A percentile compares a stretch with the other conserved stretches of the same genome.
phyloP scores from a whole-genome alignment of 2,329 filamentous ascomycete species.

The Blastomyces gilchristii region DNA sequence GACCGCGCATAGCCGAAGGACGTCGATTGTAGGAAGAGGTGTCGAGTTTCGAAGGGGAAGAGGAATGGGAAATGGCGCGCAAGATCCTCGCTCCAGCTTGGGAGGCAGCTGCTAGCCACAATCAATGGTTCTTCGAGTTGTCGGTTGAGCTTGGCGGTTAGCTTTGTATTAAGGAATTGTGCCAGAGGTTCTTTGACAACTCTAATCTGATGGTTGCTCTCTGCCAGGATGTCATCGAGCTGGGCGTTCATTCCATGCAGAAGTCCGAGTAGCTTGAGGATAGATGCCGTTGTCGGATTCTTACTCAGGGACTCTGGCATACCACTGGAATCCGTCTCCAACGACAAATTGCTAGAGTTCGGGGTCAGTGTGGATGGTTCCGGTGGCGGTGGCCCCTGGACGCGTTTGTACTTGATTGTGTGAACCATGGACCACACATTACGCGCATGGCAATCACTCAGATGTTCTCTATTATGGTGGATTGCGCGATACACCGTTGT shows the following conservation, averaged over 20 bases:
- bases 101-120: conserved; percentile 91
- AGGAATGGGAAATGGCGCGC: conserved; percentile 90
- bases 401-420: conserved; percentile 81
- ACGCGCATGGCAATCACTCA: conserved; percentile 57
- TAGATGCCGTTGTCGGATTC: conserved; percentile 73
- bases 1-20: conserved; percentile 96
- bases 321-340: conserved; percentile 47
- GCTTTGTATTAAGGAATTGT: conserved; percentile 96
- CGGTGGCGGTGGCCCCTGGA: conserved; percentile 67
- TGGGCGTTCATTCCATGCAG: conserved; percentile 89
- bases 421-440: conserved; percentile 87
- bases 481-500: conserved; percentile 95
- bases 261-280: conserved; percentile 77
- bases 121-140: conserved; percentile 95
- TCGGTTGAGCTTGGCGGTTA: conserved; percentile 93
- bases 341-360: conserved; percentile 37
- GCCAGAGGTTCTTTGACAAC: conserved; percentile 73
- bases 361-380: conserved; percentile 55
- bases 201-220: conserved; percentile 59
- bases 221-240: conserved; percentile 76
- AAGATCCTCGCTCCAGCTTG: conserved; percentile 90
- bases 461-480: conserved; percentile 54
- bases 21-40: conserved; percentile 93
- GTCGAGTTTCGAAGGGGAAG: conserved; percentile 94
- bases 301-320: conserved; percentile 73